Percentiles rank a stretch among this genome's conserved stretches.
Evolutionary conservation across 129 eudicot species (phyloP).

Genomic region (Dittrichia graveolens): DNA sequence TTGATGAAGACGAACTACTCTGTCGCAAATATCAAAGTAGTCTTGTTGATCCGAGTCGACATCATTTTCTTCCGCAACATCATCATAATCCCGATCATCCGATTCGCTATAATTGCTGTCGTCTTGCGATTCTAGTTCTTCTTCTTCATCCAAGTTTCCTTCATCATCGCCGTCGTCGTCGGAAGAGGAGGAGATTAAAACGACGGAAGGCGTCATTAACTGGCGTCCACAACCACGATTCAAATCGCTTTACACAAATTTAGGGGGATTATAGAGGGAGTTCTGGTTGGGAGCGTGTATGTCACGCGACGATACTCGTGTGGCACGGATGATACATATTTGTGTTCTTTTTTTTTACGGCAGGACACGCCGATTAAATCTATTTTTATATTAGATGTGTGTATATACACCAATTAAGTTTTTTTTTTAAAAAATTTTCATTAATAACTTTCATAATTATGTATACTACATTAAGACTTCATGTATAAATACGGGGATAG

Average conservation of each 20-base stretch:
- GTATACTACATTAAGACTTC: too few species aligned
- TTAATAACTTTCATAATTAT: too few species aligned
- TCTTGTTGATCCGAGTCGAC: conserved; percentile 29
- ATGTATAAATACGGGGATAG: too few species aligned
- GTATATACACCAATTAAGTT: too few species aligned
- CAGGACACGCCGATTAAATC: too few species aligned
- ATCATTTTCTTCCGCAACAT: conserved; percentile 34
- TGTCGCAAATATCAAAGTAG: conserved; percentile 16
- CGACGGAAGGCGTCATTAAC: conserved; percentile 41
- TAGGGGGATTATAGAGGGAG: conserved; percentile 17
- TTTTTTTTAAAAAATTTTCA: too few species aligned
- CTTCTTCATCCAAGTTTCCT: conserved; percentile 20
- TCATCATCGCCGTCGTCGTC: conserved; percentile 30
- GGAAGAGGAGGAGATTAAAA: conserved; percentile 39
- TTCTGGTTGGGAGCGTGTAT: conserved; percentile 13
- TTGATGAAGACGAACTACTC: conserved; percentile 39
- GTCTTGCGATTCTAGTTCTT: conserved; percentile 32
- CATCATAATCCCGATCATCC: conserved; percentile 21
- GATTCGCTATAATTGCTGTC: conserved; percentile 30
- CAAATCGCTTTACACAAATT: conserved; percentile 27
- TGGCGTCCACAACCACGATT: conserved; percentile 26
- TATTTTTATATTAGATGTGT: too few species aligned
- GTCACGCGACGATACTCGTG: conserved; percentile 2
- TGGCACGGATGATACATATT: background rate
- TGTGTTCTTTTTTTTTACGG: too few species aligned